Percentiles rank a stretch among this genome's conserved stretches.
These are phyloP conservation scores for Lachnellula occidentalis DNA, from an alignment of 2,329 filamentous ascomycete species.

Conservation along the genomic window DNA sequence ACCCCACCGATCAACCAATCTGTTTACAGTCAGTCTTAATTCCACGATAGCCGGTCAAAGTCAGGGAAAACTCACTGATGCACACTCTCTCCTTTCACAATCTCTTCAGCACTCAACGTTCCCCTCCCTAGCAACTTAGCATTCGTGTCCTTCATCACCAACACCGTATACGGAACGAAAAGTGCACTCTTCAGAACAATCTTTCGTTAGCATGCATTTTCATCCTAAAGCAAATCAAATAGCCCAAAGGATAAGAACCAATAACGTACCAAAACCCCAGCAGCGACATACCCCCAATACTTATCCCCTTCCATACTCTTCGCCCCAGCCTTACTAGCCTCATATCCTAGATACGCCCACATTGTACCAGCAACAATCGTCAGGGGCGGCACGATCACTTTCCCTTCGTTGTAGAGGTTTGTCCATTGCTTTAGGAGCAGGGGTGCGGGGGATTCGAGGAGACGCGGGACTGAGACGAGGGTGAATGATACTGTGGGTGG, in stretches of 20 bases:
- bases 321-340: too few relatives aligned
- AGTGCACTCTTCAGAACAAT: conserved; percentile 28
- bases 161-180: conserved; percentile 47
- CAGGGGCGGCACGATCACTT: conserved; percentile 35
- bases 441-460: conserved; percentile 50
- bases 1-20: conserved; percentile 51
- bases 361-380: conserved; percentile 34
- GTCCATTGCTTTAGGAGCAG: conserved; percentile 52
- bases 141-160: conserved; percentile 44
- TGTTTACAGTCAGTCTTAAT: conserved; percentile 26
- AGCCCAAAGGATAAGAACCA: too few relatives aligned
- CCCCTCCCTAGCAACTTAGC: conserved; percentile 41
- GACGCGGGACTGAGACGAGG: conserved; percentile 30
- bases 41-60: too few relatives aligned
- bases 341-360: not conserved
- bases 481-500: conserved; percentile 28
- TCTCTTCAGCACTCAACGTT: conserved; percentile 13
- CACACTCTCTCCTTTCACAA: too few relatives aligned
- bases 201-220: too few relatives aligned
- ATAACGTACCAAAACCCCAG: conserved; percentile 34
- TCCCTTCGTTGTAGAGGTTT: conserved; percentile 36
- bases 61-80: too few relatives aligned
- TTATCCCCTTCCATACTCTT: too few relatives aligned
- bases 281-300: conserved; percentile 36
- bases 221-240: too few relatives aligned